These are phyloP conservation scores for Clonostachys solani DNA, from an alignment of 2,329 filamentous ascomycete genomes.

Conservation along the genomic window DNA sequence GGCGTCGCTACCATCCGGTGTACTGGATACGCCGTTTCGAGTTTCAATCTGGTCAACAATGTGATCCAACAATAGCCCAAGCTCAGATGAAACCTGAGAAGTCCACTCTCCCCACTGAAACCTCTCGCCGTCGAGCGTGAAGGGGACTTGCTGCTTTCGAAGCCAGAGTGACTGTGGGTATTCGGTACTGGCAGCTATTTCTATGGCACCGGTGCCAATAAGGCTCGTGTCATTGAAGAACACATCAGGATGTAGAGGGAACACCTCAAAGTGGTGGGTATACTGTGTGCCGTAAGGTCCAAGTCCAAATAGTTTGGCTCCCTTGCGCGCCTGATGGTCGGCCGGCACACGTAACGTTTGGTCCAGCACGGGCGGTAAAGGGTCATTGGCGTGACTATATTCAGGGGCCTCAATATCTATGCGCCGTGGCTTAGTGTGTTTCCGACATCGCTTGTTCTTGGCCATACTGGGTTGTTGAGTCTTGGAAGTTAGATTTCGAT, in stretches of 20 bases:
- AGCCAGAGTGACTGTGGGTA: slow-evolving; percentile 16
- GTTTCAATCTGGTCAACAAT: slow-evolving; percentile 40
- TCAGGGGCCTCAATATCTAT: slow-evolving; percentile 48
- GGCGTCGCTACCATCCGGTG: slow-evolving; percentile 3
- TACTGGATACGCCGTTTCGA: background rate
- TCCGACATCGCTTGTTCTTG: slow-evolving; percentile 31
- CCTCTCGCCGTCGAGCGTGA: slow-evolving; percentile 40
- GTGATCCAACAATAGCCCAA: slow-evolving; percentile 58
- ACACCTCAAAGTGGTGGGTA: slow-evolving; percentile 58
- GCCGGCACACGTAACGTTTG: slow-evolving; percentile 3
- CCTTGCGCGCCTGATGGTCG: slow-evolving; percentile 3
- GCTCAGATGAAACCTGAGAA: slow-evolving; percentile 53
- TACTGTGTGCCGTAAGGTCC: slow-evolving; percentile 59
- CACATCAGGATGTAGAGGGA: slow-evolving; percentile 49
- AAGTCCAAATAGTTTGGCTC: slow-evolving; percentile 40
- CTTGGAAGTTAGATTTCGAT: too few relatives aligned
- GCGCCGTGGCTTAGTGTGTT: slow-evolving; percentile 33
- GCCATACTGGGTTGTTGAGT: too few relatives aligned
- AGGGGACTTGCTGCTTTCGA: slow-evolving; percentile 19
- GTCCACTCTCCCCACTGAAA: slow-evolving; percentile 55
- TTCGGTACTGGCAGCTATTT: slow-evolving; percentile 22
- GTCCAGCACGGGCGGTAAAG: slow-evolving; percentile 22
- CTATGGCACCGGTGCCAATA: slow-evolving; percentile 48
- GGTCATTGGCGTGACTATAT: slow-evolving; percentile 49
- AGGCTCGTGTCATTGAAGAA: slow-evolving; percentile 59